Evolutionary conservation across 2,329 filamentous ascomycete species (phyloP).

Genomic region (Calonectria henricotiae): DNA sequence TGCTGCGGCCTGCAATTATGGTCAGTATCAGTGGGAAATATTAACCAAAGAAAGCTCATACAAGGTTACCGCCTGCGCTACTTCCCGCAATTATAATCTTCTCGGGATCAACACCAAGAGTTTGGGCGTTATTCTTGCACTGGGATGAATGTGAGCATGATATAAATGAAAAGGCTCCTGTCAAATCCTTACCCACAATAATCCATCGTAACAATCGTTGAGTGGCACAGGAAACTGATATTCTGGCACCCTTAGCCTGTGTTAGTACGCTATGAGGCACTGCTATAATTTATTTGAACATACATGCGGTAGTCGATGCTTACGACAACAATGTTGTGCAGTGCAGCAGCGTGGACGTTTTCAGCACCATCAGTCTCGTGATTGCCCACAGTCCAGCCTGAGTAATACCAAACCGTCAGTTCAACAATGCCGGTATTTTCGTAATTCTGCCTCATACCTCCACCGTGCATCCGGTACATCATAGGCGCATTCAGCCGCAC

Average conservation of each 20-base stretch:
- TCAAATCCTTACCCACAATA: constrained; percentile 42
- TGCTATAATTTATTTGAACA: not conserved
- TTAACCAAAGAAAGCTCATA: not conserved
- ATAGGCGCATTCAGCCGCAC: constrained; percentile 38
- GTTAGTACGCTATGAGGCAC: not conserved
- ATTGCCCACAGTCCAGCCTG: constrained; percentile 47
- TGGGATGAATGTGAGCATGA: not conserved
- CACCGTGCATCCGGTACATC: constrained; percentile 51
- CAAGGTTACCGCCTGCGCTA: constrained; percentile 47
- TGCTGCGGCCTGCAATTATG: constrained; percentile 39
- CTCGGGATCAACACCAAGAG: constrained; percentile 42
- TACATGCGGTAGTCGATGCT: constrained; percentile 48
- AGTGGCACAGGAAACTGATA: constrained; percentile 45
- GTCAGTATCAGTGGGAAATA: not conserved
- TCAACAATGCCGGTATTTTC: not conserved
- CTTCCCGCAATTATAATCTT: constrained; percentile 46
- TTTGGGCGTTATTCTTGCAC: constrained; percentile 46
- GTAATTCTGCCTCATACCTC: constrained; percentile 35
- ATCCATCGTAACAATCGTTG: constrained; percentile 47
- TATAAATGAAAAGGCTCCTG: fast-evolving
- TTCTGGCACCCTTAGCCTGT: constrained; percentile 43
- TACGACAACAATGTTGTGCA: constrained; percentile 44
- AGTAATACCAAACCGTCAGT: no score
- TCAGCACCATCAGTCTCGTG: constrained; percentile 50
- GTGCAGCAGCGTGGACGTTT: constrained; percentile 44